A percentile compares a stretch with the other conserved stretches of the same genome.
Evolutionary conservation across 1,139 yeast species (phyloP).

Genomic region (Maudiozyma humilis): DNA sequence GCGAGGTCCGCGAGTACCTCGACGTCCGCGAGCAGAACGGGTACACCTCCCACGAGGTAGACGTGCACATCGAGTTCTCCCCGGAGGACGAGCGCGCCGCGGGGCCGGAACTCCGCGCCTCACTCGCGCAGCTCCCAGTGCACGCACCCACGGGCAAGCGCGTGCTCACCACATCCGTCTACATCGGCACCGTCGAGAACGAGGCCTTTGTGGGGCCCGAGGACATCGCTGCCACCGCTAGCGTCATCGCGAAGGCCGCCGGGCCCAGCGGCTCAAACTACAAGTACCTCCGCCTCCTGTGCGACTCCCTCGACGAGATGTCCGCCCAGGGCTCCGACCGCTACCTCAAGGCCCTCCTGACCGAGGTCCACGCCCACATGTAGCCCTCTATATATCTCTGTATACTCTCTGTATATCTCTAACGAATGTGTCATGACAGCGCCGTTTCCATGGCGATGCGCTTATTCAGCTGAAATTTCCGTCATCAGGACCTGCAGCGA

Average conservation of each 20-base stretch:
- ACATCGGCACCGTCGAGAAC: constrained; percentile 70
- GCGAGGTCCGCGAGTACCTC: constrained; percentile 55
- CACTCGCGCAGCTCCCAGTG: constrained; percentile 27
- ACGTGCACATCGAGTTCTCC: constrained; percentile 46
- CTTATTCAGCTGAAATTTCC: no score
- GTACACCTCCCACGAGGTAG: constrained; percentile 62
- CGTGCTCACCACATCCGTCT: constrained; percentile 54
- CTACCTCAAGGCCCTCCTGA: constrained; percentile 8
- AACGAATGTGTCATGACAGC: no score
- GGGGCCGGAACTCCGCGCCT: constrained; percentile 20
- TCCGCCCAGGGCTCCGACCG: constrained; percentile 3
- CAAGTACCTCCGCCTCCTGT: constrained; percentile 57
- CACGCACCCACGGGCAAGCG: constrained; percentile 35
- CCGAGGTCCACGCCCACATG: constrained; percentile 7
- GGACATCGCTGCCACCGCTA: constrained; percentile 47
- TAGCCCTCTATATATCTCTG: not conserved
- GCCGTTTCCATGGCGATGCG: no score
- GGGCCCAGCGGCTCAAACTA: constrained; percentile 82
- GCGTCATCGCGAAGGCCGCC: constrained; percentile 42
- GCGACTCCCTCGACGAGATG: constrained; percentile 41
- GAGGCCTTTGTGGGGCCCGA: constrained; percentile 84
- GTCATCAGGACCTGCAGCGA: no score
- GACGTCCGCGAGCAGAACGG: constrained; percentile 88
- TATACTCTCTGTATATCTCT: no score
- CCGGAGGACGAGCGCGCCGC: constrained; percentile 15